phyloP scores from a whole-genome alignment of 495 filamentous ascomycete species.

The Daldinia decipiens region DNA sequence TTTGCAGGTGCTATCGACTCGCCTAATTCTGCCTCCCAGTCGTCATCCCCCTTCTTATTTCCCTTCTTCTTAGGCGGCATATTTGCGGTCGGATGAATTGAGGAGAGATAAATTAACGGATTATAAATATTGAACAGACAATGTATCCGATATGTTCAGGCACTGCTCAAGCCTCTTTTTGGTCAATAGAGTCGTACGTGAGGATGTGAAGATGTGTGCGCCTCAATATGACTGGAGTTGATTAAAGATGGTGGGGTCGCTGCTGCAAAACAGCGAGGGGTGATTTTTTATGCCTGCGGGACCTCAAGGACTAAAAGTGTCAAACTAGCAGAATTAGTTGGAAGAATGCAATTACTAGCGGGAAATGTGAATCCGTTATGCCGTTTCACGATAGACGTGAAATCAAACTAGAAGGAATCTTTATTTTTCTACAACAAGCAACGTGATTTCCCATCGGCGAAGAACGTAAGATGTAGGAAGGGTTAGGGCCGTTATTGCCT shows the following conservation, averaged over 20 bases:
- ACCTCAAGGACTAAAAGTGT: not conserved
- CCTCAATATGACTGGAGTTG: not conserved
- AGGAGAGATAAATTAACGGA: not conserved
- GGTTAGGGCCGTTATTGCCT: slow-evolving; percentile 37
- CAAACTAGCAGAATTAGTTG: slow-evolving; percentile 12
- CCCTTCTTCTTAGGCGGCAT: slow-evolving; percentile 97
- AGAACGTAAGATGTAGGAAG: slow-evolving; percentile 21
- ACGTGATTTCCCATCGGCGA: not conserved
- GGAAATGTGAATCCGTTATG: not conserved
- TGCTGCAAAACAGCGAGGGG: slow-evolving; percentile 28
- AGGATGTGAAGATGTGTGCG: slow-evolving; percentile 4
- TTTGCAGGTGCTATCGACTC: slow-evolving; percentile 70
- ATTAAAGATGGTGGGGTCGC: slow-evolving; percentile 21
- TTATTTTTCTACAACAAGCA: slow-evolving; percentile 1
- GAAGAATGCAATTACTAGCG: slow-evolving; percentile 18
- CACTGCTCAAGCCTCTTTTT: not conserved
- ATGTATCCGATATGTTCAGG: not conserved
- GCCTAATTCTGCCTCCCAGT: slow-evolving; percentile 97
- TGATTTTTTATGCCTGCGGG: slow-evolving; percentile 9
- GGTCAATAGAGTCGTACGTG: not conserved
- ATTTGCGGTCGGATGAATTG: slow-evolving; percentile 27
- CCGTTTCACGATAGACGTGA: not conserved
- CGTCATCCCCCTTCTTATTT: slow-evolving; percentile 85
- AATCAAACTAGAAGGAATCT: slow-evolving; percentile 2
- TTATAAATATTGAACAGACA: not conserved